Conservation (phyloP, 2,329 filamentous ascomycete species). For the Raffaelea arxii region DNA sequence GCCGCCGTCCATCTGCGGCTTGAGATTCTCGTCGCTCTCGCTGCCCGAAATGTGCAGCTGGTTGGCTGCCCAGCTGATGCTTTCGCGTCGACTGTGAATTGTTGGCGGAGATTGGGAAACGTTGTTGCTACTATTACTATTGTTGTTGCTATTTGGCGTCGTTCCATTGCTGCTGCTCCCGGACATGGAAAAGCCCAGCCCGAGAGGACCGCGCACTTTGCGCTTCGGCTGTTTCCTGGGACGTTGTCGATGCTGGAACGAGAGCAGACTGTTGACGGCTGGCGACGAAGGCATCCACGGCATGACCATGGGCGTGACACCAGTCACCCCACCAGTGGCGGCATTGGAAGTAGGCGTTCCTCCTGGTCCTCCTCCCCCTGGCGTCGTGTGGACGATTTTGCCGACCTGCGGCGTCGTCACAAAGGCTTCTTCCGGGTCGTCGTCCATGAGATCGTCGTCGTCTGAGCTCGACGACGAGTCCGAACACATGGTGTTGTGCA, state of each 20-base stretch:
- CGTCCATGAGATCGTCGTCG: conserved; percentile 61
- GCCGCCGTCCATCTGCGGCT: conserved; percentile 33
- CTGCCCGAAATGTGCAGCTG: conserved; percentile 75
- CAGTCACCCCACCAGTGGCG: conserved; percentile 49
- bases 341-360: no score
- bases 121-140: neutral
- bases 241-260: conserved; percentile 70
- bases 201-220: conserved; percentile 34
- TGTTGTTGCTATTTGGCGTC: neutral
- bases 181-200: conserved; percentile 38
- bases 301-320: neutral
- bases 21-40: conserved; percentile 64
- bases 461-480: conserved; percentile 69
- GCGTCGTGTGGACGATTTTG: conserved; percentile 38
- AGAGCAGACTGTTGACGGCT: conserved; percentile 67
- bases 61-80: conserved; percentile 82
- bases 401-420: conserved; percentile 72
- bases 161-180: neutral
- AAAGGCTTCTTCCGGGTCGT: conserved; percentile 70
- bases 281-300: conserved; percentile 38
- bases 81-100: conserved; percentile 60
- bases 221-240: conserved; percentile 57
- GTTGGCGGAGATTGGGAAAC: conserved; percentile 66
- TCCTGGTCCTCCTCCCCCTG: conserved; percentile 32
- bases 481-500: conserved; percentile 49